Base-by-base conservation (phyloP, 2,329 filamentous ascomycete genomes). In the Furcasterigmium furcatum region DNA sequence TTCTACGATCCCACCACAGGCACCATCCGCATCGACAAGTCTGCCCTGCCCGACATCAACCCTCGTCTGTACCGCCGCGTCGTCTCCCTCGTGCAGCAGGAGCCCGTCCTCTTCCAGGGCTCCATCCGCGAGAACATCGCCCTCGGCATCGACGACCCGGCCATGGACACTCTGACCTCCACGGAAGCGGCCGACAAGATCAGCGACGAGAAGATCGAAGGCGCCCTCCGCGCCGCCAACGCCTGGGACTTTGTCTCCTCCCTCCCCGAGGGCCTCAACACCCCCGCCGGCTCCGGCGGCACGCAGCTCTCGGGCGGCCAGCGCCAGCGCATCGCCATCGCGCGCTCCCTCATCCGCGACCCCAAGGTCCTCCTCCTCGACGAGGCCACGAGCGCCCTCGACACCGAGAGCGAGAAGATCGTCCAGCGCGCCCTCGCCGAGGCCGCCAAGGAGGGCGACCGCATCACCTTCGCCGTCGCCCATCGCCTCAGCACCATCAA, bases 221-320 rank as follows among this genome's bases (percentile, higher is more conserved):
- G 64, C 10, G 75, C 75, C 5, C 72, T 71, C 46, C 59, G 63
- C 14, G 68, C 73, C 45, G 71, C 74, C 25, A 76, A 74, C 60
- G 72, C 72, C 2, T 68, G 70, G 52, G 72, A 73, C 34, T 79
- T 78, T 47, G 50, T 66, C 10, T 57, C 57, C 0, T 63, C 61
- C 7, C 52, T 64, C 1, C 61, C 61, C 5, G 60, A 64, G 27
- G 81, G 80, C 1, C 82, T 87, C 45, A 66, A 73, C 2, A 86
- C 85, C 0, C 66, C 73, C 1, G 84, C 86, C 19, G 85, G 86
- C 2, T 78, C 84, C 53, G 77, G 79, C 41, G 85, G 85, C 1
- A 77, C 84, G 16, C 82, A 85, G 47, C 68, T 91, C 2, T 88
- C 83, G 2, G 87, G 87, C 20, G 87, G 87, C 1, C 85, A 91